These are phyloP conservation scores for Protomyces arabidopsidicola DNA, from an alignment of 1,139 yeast genomes.

Conservation along the genomic window DNA sequence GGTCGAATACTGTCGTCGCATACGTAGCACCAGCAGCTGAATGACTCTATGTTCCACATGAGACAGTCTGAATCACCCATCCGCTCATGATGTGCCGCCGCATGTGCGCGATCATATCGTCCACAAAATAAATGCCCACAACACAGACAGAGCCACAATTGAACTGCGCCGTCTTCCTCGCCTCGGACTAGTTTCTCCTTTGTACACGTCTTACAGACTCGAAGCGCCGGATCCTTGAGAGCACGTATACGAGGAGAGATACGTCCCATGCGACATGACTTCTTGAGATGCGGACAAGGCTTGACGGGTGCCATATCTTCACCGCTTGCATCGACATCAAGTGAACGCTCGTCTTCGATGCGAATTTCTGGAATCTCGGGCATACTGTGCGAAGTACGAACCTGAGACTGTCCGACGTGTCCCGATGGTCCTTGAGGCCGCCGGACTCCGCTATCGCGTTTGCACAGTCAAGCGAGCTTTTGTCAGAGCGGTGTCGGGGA, in stretches of 20 bases:
- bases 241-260: slow-evolving; percentile 18
- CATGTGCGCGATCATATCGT: slow-evolving; percentile 21
- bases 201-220: slow-evolving; percentile 14
- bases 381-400: neutral
- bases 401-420: too few relatives aligned
- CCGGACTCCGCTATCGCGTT: too few relatives aligned
- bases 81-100: slow-evolving; percentile 18
- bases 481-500: too few relatives aligned
- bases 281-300: slow-evolving; percentile 18
- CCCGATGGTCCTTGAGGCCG: too few relatives aligned
- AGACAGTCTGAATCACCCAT: slow-evolving; percentile 15
- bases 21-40: slow-evolving; percentile 21
- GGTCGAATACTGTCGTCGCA: slow-evolving; percentile 20
- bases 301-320: neutral
- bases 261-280: slow-evolving; percentile 14
- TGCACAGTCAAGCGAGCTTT: too few relatives aligned
- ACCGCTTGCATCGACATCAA: neutral
- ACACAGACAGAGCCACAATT: slow-evolving; percentile 24
- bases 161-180: slow-evolving; percentile 6
- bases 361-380: slow-evolving; percentile 12
- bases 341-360: neutral
- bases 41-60: slow-evolving; percentile 24
- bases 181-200: slow-evolving; percentile 2
- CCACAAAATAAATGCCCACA: slow-evolving; percentile 28
- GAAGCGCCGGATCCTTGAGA: neutral